phyloP scores from a whole-genome alignment of 495 filamentous ascomycete genomes.

The Aspergillus olivimuriae region DNA sequence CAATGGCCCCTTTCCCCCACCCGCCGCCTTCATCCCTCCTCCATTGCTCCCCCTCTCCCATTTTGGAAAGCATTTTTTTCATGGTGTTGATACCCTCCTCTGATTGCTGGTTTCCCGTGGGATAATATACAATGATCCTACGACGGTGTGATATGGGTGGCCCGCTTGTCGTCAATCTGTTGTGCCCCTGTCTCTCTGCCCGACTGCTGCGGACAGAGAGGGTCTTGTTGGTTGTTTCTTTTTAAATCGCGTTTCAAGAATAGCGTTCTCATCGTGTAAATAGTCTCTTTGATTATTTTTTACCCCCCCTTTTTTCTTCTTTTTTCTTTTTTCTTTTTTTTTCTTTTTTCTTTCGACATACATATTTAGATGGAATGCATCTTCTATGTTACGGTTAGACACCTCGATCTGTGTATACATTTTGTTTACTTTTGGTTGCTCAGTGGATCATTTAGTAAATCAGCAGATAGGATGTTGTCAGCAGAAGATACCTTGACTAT shows the following conservation, averaged over 20 bases:
- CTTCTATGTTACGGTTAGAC: constrained; percentile 10
- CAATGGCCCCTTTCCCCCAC: too few relatives aligned
- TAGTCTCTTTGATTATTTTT: too few relatives aligned
- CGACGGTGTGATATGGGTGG: too few relatives aligned
- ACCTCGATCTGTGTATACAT: not conserved
- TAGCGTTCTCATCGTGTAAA: constrained; percentile 24
- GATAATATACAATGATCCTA: not conserved
- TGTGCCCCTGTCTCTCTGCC: not conserved
- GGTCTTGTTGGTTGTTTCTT: not conserved
- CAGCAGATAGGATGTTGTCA: not conserved
- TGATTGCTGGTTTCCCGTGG: constrained; percentile 16
- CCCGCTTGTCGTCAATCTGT: too few relatives aligned
- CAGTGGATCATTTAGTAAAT: not conserved
- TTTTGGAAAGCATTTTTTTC: constrained; percentile 36
- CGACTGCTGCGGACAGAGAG: constrained; percentile 2
- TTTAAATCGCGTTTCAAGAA: not conserved
- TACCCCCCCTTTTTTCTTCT: constrained; percentile 12
- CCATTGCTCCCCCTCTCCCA: constrained; percentile 8
- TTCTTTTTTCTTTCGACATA: constrained; percentile 10
- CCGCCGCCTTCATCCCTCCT: not conserved
- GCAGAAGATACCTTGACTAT: not conserved
- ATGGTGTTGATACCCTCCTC: constrained; percentile 46
- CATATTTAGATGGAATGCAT: constrained; percentile 35
- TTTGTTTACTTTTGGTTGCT: too few relatives aligned
- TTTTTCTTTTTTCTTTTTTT: not conserved